phyloP scores from a whole-genome alignment of 495 filamentous ascomycete genomes.

The Terfezia claveryi region DNA sequence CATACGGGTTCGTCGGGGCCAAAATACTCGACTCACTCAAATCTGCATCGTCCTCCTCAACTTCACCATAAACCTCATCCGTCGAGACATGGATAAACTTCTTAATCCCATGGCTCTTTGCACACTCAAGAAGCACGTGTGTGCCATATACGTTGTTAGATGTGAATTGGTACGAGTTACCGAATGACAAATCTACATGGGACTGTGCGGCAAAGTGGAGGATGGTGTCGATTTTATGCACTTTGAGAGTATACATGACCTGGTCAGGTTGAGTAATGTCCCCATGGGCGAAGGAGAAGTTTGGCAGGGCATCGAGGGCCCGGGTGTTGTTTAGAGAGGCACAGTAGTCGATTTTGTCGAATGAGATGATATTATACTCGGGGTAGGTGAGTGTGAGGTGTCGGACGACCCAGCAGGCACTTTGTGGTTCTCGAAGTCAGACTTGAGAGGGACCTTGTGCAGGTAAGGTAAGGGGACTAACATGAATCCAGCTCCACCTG shows the following conservation, averaged over 20 bases:
- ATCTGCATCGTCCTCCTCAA: slow-evolving; percentile 37
- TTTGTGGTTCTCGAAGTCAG: slow-evolving; percentile 6
- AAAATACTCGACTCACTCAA: slow-evolving; percentile 38
- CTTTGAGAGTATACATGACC: slow-evolving; percentile 35
- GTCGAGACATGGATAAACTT: slow-evolving; percentile 54
- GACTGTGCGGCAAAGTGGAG: slow-evolving; percentile 60
- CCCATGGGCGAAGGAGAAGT: slow-evolving; percentile 55
- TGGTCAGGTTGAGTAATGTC: slow-evolving; percentile 41
- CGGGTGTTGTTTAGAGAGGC: slow-evolving; percentile 49
- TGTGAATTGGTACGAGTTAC: slow-evolving; percentile 48
- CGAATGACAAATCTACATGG: slow-evolving; percentile 50
- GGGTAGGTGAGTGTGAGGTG: slow-evolving; percentile 45
- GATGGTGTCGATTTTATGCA: slow-evolving; percentile 46
- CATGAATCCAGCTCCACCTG: slow-evolving; percentile 55
- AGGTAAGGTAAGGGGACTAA: slow-evolving; percentile 19
- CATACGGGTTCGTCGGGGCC: slow-evolving; percentile 55
- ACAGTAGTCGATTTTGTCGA: slow-evolving; percentile 58
- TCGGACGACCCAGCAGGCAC: slow-evolving; percentile 50
- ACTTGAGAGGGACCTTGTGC: background rate
- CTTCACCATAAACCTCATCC: slow-evolving; percentile 61
- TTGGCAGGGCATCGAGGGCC: slow-evolving; percentile 33
- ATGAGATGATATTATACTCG: slow-evolving; percentile 49
- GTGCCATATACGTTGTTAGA: slow-evolving; percentile 52
- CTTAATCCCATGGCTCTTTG: slow-evolving; percentile 33
- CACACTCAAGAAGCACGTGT: slow-evolving; percentile 46